These are phyloP conservation scores for Ottelia alismoides DNA, from an alignment of 106 monocot genomes.

Conservation along the genomic window DNA sequence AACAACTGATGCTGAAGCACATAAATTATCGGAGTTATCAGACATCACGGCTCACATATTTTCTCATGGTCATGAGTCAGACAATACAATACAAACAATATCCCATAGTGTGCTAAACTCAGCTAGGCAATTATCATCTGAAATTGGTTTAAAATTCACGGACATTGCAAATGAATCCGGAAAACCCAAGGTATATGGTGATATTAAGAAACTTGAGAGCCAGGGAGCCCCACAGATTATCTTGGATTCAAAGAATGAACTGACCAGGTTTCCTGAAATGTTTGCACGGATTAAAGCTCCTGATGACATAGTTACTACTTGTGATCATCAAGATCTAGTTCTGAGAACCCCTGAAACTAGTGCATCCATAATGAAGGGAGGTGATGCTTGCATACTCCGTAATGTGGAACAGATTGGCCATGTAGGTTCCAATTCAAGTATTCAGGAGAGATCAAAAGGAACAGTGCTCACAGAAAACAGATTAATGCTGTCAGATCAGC, in stretches of 20 bases:
- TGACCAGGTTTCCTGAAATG: conserved; percentile 12
- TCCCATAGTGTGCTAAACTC: too few relatives aligned
- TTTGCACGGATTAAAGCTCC: conserved; percentile 16
- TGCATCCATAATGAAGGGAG: conserved; percentile 22
- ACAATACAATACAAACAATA: too few relatives aligned
- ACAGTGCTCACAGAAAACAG: neutral
- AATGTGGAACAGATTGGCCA: neutral
- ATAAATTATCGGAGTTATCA: too few relatives aligned
- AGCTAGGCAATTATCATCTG: too few relatives aligned
- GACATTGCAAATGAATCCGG: too few relatives aligned
- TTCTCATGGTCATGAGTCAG: too few relatives aligned
- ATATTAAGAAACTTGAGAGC: neutral
- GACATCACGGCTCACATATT: too few relatives aligned
- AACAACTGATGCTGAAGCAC: too few relatives aligned
- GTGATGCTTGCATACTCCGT: conserved; percentile 8
- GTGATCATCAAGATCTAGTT: too few relatives aligned
- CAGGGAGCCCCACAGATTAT: neutral
- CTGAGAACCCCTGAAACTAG: conserved; percentile 21
- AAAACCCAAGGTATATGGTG: neutral
- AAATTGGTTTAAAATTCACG: too few relatives aligned
- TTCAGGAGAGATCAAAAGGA: conserved; percentile 8
- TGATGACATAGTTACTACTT: too few relatives aligned
- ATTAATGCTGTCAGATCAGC: conserved; percentile 3
- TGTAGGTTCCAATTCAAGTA: neutral
- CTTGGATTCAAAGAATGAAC: conserved; percentile 8